These are phyloP conservation scores for Paramecium caudatum DNA, from an alignment of 73 alveolate species.

Conservation along the genomic window DNA sequence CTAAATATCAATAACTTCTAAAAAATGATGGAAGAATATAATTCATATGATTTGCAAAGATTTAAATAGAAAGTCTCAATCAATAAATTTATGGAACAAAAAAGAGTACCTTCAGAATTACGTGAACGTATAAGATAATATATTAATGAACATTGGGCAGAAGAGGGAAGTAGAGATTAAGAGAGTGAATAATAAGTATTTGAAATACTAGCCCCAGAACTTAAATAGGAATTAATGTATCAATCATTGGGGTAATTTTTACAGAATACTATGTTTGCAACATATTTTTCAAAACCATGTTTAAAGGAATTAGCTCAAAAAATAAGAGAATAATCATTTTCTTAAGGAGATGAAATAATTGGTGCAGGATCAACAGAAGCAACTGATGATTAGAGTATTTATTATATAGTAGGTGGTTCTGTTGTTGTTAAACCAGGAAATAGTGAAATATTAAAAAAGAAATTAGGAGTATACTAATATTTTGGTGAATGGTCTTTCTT, in stretches of 20 bases:
- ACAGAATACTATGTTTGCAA: slow-evolving; percentile 2
- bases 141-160: slow-evolving; percentile 50
- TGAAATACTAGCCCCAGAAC: slow-evolving; percentile 45
- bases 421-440: slow-evolving; percentile 56
- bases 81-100: slow-evolving; percentile 55
- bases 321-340: slow-evolving; percentile 20
- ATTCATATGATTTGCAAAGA: neutral
- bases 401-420: neutral
- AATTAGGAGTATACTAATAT: neutral
- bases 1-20: slow-evolving; percentile 51
- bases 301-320: slow-evolving; percentile 38
- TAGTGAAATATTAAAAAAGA: neutral
- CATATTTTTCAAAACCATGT: slow-evolving; percentile 41
- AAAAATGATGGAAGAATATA: slow-evolving; percentile 66
- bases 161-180: slow-evolving; percentile 38
- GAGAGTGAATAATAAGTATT: slow-evolving; percentile 60
- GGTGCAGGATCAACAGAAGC: slow-evolving; percentile 1
- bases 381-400: slow-evolving; percentile 46
- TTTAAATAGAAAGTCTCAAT: slow-evolving; percentile 36
- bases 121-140: slow-evolving; percentile 60
- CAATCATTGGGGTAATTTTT: slow-evolving; percentile 40
- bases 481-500: slow-evolving; percentile 76
- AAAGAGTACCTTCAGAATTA: slow-evolving; percentile 41
- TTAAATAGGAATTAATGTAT: slow-evolving; percentile 38
- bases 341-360: slow-evolving; percentile 16